phyloP scores from a whole-genome alignment of 2,329 filamentous ascomycete genomes.

The Beauveria brongniartii region DNA sequence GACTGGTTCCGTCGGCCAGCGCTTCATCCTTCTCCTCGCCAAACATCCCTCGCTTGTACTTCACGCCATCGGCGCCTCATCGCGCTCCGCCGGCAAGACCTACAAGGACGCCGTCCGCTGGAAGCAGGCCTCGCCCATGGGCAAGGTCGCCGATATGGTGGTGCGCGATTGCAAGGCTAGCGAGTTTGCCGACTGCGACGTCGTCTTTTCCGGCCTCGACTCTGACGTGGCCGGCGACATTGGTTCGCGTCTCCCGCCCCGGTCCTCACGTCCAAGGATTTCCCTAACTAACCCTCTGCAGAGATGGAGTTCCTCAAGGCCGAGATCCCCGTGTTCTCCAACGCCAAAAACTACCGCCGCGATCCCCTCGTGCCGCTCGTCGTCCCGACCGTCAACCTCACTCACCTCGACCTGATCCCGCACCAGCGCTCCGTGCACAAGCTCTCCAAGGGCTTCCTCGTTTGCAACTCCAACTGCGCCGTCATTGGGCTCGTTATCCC shows the following conservation, averaged over 20 bases:
- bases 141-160: constrained; percentile 68
- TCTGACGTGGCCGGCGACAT: constrained; percentile 87
- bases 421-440: constrained; percentile 69
- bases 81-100: constrained; percentile 82
- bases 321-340: constrained; percentile 89
- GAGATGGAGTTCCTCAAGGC: constrained; percentile 87
- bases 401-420: constrained; percentile 80
- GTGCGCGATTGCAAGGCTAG: constrained; percentile 78
- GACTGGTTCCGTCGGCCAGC: constrained; percentile 90
- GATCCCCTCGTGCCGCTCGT: constrained; percentile 87
- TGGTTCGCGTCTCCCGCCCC: constrained; percentile 44
- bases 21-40: constrained; percentile 87
- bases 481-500: constrained; percentile 95
- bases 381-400: constrained; percentile 88
- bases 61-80: constrained; percentile 82
- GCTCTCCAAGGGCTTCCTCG: constrained; percentile 79
- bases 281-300: constrained; percentile 25
- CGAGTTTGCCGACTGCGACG: constrained; percentile 81
- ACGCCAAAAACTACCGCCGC: constrained; percentile 93
- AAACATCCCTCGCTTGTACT: constrained; percentile 81
- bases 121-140: constrained; percentile 87
- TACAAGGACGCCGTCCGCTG: constrained; percentile 91
- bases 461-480: constrained; percentile 97
- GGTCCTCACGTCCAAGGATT: background rate
- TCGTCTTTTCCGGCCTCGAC: constrained; percentile 90